Percentiles rank a stretch among this genome's conserved stretches.
These are phyloP conservation scores for Cutaneotrichosporon curvatum DNA, from an alignment of 1,284 basidiomycete species.

Conservation along the genomic window DNA sequence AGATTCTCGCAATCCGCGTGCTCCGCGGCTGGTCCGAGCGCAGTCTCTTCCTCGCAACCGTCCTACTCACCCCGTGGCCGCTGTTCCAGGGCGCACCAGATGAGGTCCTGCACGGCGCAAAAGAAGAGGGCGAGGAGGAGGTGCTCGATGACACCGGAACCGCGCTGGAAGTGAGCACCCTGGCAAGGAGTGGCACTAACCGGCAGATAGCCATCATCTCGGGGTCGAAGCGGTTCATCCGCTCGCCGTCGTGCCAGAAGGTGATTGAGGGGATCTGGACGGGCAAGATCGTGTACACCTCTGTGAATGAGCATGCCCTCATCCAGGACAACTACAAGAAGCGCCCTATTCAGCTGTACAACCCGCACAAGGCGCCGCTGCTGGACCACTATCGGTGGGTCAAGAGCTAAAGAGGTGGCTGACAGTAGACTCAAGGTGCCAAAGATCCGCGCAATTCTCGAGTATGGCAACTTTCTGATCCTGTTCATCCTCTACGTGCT, in stretches of 20 bases:
- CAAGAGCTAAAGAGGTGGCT: background rate
- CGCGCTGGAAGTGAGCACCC: conserved; percentile 63
- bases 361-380: conserved; percentile 82
- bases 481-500: conserved; percentile 75
- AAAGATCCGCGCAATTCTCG: conserved; percentile 76
- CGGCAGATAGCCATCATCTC: conserved; percentile 69
- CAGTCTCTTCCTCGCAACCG: conserved; percentile 67
- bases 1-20: conserved; percentile 75
- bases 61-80: conserved; percentile 78
- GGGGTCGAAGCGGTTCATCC: conserved; percentile 76
- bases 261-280: conserved; percentile 59
- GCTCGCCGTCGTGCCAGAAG: conserved; percentile 75
- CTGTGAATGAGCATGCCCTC: conserved; percentile 74
- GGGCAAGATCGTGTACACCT: conserved; percentile 82
- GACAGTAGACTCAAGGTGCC: conserved; percentile 75
- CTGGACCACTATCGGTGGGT: conserved; percentile 82
- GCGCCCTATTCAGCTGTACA: conserved; percentile 85
- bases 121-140: conserved; percentile 59
- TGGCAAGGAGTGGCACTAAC: background rate
- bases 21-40: conserved; percentile 70
- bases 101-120: conserved; percentile 56
- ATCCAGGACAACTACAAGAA: conserved; percentile 91
- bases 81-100: conserved; percentile 75
- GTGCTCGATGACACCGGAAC: conserved; percentile 74
- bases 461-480: conserved; percentile 74